Evolutionary conservation across 1,284 basidiomycete species (phyloP), one percentile per base, ranked within the genome.

Genomic region (Moesziomyces sp.): DNA sequence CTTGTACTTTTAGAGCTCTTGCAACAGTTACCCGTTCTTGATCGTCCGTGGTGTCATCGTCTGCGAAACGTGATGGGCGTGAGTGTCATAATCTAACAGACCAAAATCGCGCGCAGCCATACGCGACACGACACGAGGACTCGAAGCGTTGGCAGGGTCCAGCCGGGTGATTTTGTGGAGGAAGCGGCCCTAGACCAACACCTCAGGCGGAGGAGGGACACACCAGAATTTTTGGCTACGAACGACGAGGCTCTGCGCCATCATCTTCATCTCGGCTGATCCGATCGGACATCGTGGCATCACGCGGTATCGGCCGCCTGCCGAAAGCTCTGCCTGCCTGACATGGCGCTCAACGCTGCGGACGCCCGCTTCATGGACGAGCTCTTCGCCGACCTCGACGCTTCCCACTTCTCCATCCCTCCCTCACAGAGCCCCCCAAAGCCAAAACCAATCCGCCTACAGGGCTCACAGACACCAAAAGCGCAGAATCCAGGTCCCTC

Each of bases 321-420:
- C 43, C 43, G n/a, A 21, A 11, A 19, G 11, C n/a, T 13, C 10
- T 45, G 23, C 26, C 26, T 28, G 26, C 26, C 34, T 10, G 23
- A 34, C 19, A 74, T 74, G 71, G 48, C 64, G 6, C 48, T 74
- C 58, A 66, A 74, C 47, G 53, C 56, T 46, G 52, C 58, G 30
- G 66, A 74, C 10, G 44, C 60, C 40, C 66, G 38, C 18, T 74
- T 74, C 62, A 69, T 74, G 72, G 66, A 70, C 46, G 58, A 70
- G 46, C 66, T 74, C 46, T 63, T 74, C 24, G 72, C 66, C 48
- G 72, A 64, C 42, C 66, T 74, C 23, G 72, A 74, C 35, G 66
- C 72, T 11, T 69, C 66, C 14, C 52, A 59, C 35, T 74, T 74
- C 49, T 66, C 66, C 4, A 55, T 66, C 16, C 62, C 66, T 18